phyloP scores from a whole-genome alignment of 2,329 filamentous ascomycete species.

The Trichoderma guizhouense region DNA sequence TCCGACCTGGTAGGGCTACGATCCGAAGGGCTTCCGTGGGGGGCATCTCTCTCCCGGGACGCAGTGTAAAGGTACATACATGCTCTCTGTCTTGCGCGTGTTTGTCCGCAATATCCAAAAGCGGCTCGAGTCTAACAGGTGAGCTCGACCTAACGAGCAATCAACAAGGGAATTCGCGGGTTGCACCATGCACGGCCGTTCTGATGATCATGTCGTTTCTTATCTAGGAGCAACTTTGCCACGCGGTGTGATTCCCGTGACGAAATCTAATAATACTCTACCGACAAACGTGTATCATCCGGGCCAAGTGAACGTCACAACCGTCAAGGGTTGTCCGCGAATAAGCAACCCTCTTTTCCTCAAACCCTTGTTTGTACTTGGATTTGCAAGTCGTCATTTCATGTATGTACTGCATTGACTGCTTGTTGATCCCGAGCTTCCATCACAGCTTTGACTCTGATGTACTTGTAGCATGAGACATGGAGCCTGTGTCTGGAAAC shows the following conservation, averaged over 20 bases:
- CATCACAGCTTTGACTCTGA: constrained; percentile 33
- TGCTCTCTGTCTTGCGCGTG: neutral
- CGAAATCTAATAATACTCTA: constrained; percentile 10
- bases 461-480: constrained; percentile 28
- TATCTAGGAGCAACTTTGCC: neutral
- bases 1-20: constrained; percentile 12
- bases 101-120: neutral
- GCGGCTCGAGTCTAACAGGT: neutral
- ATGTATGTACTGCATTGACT: neutral
- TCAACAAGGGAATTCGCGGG: neutral
- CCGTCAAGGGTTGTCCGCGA: neutral
- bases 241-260: neutral
- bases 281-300: neutral
- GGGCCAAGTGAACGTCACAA: neutral
- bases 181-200: neutral
- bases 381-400: neutral
- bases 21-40: neutral
- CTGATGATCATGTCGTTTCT: neutral
- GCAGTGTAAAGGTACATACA: neutral
- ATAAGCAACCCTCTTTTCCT: neutral
- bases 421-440: neutral
- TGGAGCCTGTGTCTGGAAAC: constrained; percentile 43
- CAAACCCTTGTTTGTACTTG: neutral
- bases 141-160: neutral
- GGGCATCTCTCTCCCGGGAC: neutral